These are phyloP conservation scores for Diaporthe sp. DNA, from an alignment of 2,329 filamentous ascomycete genomes.

Conservation along the genomic window DNA sequence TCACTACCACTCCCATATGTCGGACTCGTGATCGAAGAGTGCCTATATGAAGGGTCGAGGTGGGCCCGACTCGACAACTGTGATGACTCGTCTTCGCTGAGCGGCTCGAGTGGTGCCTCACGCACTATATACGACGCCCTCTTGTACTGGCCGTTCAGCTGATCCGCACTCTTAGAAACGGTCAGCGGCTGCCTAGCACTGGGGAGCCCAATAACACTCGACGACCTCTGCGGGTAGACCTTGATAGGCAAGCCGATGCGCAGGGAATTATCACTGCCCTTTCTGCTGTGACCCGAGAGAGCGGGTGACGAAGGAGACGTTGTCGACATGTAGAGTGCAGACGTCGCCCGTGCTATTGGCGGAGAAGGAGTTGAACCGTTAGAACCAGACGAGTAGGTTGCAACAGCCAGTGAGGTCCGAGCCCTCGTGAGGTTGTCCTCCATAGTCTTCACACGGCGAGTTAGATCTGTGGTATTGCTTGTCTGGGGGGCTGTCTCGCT, in stretches of 20 bases:
- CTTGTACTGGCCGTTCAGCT: constrained; percentile 51
- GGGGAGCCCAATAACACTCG: constrained; percentile 74
- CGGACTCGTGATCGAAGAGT: constrained; percentile 60
- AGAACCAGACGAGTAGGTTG: constrained; percentile 70
- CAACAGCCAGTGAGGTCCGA: constrained; percentile 76
- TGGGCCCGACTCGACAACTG: constrained; percentile 36
- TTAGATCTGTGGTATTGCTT: constrained; percentile 44
- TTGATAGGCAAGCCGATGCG: constrained; percentile 58
- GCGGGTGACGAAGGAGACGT: constrained; percentile 45
- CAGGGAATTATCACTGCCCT: constrained; percentile 73
- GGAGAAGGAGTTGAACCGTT: constrained; percentile 69
- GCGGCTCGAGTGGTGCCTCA: constrained; percentile 62
- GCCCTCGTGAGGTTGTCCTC: constrained; percentile 89
- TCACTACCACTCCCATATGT: constrained; percentile 59
- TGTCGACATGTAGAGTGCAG: constrained; percentile 53
- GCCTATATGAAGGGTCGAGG: constrained; percentile 41
- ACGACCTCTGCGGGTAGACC: constrained; percentile 68
- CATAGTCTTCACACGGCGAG: constrained; percentile 76
- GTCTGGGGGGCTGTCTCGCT: background rate
- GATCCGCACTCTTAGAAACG: constrained; percentile 60
- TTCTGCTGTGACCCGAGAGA: constrained; percentile 66
- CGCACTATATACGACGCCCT: constrained; percentile 55
- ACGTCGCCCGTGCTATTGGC: constrained; percentile 57
- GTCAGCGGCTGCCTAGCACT: constrained; percentile 68
- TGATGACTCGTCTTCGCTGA: constrained; percentile 66